Conservation (phyloP, 148 eudicot species). For the Limonium bicolor region DNA sequence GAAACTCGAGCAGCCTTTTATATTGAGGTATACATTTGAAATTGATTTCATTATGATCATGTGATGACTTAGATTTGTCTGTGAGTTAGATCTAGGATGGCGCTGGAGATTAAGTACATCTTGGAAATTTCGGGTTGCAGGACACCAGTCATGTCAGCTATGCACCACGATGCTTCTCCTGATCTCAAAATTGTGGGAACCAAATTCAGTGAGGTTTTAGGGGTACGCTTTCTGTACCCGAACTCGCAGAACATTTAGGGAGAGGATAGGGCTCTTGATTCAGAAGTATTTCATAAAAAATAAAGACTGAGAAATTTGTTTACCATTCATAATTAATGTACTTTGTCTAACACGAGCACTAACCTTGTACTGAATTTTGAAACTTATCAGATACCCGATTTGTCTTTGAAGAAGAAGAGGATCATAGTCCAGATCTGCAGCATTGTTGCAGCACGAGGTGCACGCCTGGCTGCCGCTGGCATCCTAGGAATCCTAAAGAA, state of each 20-base stretch:
- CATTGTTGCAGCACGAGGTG: constrained; percentile 59
- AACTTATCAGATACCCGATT: constrained; percentile 22
- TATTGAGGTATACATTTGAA: constrained; percentile 53
- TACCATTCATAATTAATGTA: too few relatives aligned
- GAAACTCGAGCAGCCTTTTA: constrained; percentile 21
- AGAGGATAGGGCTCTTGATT: too few relatives aligned
- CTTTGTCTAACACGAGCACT: too few relatives aligned
- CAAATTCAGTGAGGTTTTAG: constrained; percentile 31
- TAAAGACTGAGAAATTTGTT: too few relatives aligned
- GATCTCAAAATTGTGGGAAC: constrained; percentile 46
- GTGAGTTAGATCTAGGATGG: too few relatives aligned
- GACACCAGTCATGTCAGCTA: constrained; percentile 53
- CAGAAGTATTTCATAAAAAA: too few relatives aligned
- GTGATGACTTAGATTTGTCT: too few relatives aligned
- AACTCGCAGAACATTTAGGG: too few relatives aligned
- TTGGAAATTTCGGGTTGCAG: constrained; percentile 18
- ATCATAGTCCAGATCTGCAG: constrained; percentile 50
- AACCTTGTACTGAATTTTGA: not conserved
- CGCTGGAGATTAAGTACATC: too few relatives aligned
- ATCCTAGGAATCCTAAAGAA: constrained; percentile 66
- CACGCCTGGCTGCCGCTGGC: constrained; percentile 84
- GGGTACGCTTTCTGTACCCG: constrained; percentile 22
- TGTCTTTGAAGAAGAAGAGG: constrained; percentile 36
- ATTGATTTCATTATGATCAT: too few relatives aligned
- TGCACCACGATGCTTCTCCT: constrained; percentile 59